Evolutionary conservation across 176 grass and related monocot genomes (phyloP).

Genomic region (Carex myosuroides): DNA sequence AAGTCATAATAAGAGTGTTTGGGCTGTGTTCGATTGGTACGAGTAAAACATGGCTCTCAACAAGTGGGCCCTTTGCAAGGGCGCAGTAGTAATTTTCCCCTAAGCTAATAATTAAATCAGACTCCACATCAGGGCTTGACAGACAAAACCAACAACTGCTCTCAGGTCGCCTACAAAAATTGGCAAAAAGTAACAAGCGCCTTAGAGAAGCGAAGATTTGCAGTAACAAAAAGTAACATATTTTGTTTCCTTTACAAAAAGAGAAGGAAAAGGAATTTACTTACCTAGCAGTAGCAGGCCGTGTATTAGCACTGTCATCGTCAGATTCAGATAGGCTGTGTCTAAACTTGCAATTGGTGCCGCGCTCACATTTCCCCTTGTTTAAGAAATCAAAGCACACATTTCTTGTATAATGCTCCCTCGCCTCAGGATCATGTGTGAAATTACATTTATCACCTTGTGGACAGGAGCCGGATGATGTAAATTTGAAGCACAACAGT

Average conservation of each 20-base stretch:
- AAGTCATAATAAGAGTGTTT: constrained; percentile 53
- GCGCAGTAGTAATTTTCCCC: constrained; percentile 84
- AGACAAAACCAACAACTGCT: constrained; percentile 97
- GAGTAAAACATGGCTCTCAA: constrained; percentile 73
- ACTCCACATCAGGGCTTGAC: constrained; percentile 82
- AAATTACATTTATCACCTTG: constrained; percentile 51
- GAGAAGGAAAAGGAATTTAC: constrained; percentile 11
- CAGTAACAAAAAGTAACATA: neutral
- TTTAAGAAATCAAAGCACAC: constrained; percentile 96
- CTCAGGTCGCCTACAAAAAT: constrained; percentile 34
- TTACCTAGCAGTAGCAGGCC: constrained; percentile 45
- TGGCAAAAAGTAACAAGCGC: neutral
- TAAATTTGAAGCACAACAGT: constrained; percentile 75
- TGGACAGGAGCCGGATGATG: constrained; percentile 64
- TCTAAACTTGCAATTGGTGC: constrained; percentile 58
- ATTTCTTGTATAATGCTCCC: constrained; percentile 60
- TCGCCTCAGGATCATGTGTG: constrained; percentile 60
- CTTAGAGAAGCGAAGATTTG: neutral
- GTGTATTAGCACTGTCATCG: constrained; percentile 39
- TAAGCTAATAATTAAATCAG: constrained; percentile 72
- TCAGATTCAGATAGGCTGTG: constrained; percentile 48
- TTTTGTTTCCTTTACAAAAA: neutral
- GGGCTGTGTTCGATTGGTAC: constrained; percentile 74
- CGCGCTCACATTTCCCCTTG: constrained; percentile 80
- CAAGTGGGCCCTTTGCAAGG: constrained; percentile 86